Percentiles rank a stretch among this genome's conserved stretches.
Conservation (phyloP, 2,329 filamentous ascomycete species). For the Ciborinia camelliae region DNA sequence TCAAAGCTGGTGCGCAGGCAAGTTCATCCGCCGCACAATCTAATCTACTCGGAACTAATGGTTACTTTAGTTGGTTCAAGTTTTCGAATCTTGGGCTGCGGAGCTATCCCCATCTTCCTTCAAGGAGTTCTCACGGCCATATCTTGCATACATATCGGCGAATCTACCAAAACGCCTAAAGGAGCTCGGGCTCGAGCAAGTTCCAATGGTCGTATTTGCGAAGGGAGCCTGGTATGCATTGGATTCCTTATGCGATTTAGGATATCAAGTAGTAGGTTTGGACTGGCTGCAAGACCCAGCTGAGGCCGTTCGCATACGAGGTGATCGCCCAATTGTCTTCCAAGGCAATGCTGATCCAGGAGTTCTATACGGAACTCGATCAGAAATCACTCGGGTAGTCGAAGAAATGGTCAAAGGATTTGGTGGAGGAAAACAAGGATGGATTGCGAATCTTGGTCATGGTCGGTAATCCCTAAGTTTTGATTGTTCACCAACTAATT, state of each 20-base stretch:
- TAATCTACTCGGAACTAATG: constrained; percentile 2
- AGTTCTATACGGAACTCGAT: constrained; percentile 79
- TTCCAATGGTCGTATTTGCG: constrained; percentile 97
- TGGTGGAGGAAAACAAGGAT: constrained; percentile 74
- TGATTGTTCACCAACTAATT: constrained; percentile 27
- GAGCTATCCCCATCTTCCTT: constrained; percentile 85
- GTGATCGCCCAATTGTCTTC: constrained; percentile 69
- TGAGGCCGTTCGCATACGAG: constrained; percentile 75
- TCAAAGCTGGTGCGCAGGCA: constrained; percentile 87
- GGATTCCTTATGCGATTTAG: constrained; percentile 79
- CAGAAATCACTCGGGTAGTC: constrained; percentile 77
- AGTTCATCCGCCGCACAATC: constrained; percentile 18
- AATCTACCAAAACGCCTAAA: constrained; percentile 72
- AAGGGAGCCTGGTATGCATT: constrained; percentile 97
- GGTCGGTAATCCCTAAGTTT: constrained; percentile 53
- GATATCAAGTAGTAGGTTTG: constrained; percentile 89
- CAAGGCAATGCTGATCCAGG: constrained; percentile 97
- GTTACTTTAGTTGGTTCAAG: constrained; percentile 70
- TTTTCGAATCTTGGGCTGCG: constrained; percentile 98
- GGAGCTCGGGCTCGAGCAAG: constrained; percentile 70
- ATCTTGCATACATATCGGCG: constrained; percentile 77
- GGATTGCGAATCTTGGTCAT: constrained; percentile 96
- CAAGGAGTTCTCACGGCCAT: constrained; percentile 80
- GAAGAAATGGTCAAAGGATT: constrained; percentile 87
- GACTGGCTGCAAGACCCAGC: constrained; percentile 93